These are phyloP conservation scores for Knoxia roxburghii DNA, from an alignment of 257 asterid species.

Conservation along the genomic window DNA sequence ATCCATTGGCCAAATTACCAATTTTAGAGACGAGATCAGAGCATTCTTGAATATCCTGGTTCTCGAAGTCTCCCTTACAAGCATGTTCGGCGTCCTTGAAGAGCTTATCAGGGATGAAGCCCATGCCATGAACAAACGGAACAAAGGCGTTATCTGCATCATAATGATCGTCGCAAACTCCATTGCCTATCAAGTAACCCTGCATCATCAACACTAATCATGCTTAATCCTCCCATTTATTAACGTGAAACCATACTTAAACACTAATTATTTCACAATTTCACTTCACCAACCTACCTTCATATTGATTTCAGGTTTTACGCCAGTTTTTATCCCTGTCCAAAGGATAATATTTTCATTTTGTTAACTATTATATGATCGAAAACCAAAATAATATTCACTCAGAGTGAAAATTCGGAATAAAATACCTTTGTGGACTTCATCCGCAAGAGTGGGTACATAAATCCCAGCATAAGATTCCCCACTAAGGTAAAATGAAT, in stretches of 20 bases:
- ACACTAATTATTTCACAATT: no score
- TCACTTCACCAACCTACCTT: slow-evolving; percentile 32
- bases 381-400: no score
- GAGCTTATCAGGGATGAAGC: slow-evolving; percentile 35
- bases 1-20: background rate
- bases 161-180: slow-evolving; percentile 36
- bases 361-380: no score
- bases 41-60: no score
- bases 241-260: no score
- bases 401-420: no score
- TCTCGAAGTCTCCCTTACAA: no score
- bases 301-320: slow-evolving; percentile 41
- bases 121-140: slow-evolving; percentile 52
- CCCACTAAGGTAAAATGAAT: slow-evolving; percentile 46
- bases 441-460: slow-evolving; percentile 52
- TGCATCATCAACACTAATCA: slow-evolving; percentile 15
- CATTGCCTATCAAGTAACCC: slow-evolving; percentile 66
- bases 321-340: slow-evolving; percentile 36
- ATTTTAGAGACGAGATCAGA: no score
- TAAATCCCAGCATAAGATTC: slow-evolving; percentile 65
- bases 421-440: slow-evolving; percentile 35
- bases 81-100: no score
- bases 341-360: no score
- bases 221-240: no score
- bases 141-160: slow-evolving; percentile 47